Evolutionary conservation across 2,329 filamentous ascomycete species (phyloP), one percentile per base, ranked within the genome.

Genomic region (Catunica adiposa): DNA sequence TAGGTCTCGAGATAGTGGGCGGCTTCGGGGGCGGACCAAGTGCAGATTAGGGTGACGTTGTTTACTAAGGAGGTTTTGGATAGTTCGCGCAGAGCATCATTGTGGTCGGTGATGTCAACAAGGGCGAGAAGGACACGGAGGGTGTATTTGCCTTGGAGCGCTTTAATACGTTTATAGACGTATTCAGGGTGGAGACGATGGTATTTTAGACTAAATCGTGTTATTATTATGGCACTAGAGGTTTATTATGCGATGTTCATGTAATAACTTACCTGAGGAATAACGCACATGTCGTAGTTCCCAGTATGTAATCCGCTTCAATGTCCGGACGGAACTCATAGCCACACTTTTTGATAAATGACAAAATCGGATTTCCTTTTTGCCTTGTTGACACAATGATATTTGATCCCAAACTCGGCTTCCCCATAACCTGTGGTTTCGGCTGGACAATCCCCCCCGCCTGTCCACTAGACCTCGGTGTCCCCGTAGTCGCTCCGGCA

Each of bases 101-200:
- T 88, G 64, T 97, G 92, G 64, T 94, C 95, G 23, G 84, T 80
- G 54, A 98, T 95, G 67, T 98, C 92, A 25, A 97, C 89, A 79
- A 97, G 89, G 20, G 84, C 82, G 51, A 98, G 76, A 26, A 98
- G 71, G 54, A 98, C 76, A 51, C 92, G 86, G 20, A 98, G 76
- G 61, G 82, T 84, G 71, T 94, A 97, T 69, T 86, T 87, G 53
- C 86, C 86, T 53, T 86, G 86, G 3, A 98, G 73, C 51, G 82
- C 80, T 54, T 85, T 83, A 62, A 98, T 94, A 57, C 92, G 84
- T 23, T 84, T 89, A 71, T 97, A 97, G 63, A 98, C 88, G 72
- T 98, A 98, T 69, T 98, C 92, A 0, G 92, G 92, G 65, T 98
- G 92, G 54, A 98, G 76, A 26, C 90, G 87, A 68, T 98, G 92